These are phyloP conservation scores for Triticum turgidum DNA, from an alignment of 176 grass and related monocot genomes.

Conservation along the genomic window DNA sequence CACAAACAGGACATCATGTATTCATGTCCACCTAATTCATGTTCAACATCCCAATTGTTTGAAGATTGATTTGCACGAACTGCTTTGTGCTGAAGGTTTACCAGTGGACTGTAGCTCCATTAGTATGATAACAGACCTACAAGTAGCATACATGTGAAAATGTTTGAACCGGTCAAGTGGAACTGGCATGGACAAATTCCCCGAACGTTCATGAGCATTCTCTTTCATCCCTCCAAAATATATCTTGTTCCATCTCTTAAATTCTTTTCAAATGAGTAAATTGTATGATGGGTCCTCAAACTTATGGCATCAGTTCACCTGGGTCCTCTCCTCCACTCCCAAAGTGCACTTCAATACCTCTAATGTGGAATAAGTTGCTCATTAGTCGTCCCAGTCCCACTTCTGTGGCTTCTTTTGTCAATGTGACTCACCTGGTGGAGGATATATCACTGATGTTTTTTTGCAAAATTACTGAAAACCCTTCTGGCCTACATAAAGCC, in stretches of 20 bases:
- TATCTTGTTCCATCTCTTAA: neutral
- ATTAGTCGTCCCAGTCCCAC: neutral
- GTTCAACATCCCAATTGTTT: neutral
- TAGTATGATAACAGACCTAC: neutral
- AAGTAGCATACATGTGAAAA: neutral
- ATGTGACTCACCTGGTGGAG: neutral
- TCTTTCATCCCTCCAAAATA: neutral
- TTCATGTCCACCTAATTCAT: neutral
- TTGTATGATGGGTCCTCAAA: neutral
- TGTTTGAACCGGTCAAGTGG: neutral
- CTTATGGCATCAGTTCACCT: neutral
- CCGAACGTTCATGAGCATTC: neutral
- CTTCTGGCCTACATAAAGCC: neutral
- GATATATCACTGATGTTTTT: neutral
- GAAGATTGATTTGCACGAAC: neutral
- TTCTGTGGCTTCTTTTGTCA: neutral
- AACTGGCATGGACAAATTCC: neutral
- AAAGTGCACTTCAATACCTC: neutral
- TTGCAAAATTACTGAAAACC: neutral
- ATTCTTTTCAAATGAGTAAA: neutral
- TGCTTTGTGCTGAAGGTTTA: neutral
- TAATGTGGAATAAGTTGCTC: neutral
- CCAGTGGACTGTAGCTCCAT: neutral
- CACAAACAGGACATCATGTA: neutral
- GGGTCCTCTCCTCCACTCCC: neutral